Evolutionary conservation across 2,329 filamentous ascomycete genomes (phyloP), one percentile per base, ranked within the genome.

Genomic region (Epichloe baconii): DNA sequence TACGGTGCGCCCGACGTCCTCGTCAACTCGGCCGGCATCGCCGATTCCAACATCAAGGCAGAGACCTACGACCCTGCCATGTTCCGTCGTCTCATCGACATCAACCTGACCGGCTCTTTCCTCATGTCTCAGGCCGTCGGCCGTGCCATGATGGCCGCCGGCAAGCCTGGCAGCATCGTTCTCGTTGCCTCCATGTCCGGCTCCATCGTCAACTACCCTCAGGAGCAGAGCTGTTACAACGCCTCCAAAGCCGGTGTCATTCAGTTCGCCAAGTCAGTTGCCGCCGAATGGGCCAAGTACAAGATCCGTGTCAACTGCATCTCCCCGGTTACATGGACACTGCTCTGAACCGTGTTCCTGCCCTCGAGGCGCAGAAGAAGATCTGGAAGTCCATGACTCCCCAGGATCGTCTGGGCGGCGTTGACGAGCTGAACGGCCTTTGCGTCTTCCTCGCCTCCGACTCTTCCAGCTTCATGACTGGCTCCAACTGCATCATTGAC

Each of bases 311-410:
- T 90, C 62, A 93, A 93, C 77, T 84, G 80, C 68, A 88, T 91
- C 69, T 87, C 82, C 6, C 87, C 19, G 86, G 86, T 34, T 91
- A 91, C 73, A 90, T 91, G 82, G 85, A 90, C 72, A 93, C 86
- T 5, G 84, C 83, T 5, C 74, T 88, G 55, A 90, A 88, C 78
- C 82, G 83, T 54, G 84, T 87, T 7, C 84, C 85, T 21, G 83
- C 83, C 40, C 80, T 89, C 19, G 85, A 89, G 56, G 84, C 83
- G 46, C 83, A 88, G 75, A 88, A 88, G 80, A 83, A 83, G 70
- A 86, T 88, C 67, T 89, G 86, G 86, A 80, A 79, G 60, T 78
- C 77, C 38, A 65, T 86, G 55, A 89, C 85, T 7, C 86, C 86
- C 10, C 83, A 88, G 75, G 77, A 78, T 65, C 79, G 85, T 44